Conservation (phyloP, 2,329 filamentous ascomycete genomes). For the Neonectria ditissima region DNA sequence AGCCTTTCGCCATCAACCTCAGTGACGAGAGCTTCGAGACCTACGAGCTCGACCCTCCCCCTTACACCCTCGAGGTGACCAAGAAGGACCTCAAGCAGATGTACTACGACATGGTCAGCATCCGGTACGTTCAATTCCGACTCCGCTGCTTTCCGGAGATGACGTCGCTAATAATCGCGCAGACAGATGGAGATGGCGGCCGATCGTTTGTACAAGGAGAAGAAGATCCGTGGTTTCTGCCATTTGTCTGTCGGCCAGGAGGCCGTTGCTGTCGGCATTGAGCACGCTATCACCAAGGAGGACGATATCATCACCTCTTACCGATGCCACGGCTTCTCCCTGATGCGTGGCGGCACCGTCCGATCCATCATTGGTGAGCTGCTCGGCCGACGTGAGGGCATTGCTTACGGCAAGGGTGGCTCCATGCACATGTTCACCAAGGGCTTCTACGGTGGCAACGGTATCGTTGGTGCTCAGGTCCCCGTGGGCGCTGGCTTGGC, state of each 20-base stretch:
- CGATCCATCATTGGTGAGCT: constrained; percentile 96
- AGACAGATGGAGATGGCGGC: constrained; percentile 99
- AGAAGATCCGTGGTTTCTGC: constrained; percentile 99
- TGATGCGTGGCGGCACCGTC: constrained; percentile 93
- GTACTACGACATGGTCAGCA: constrained; percentile 97
- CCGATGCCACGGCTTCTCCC: constrained; percentile 97
- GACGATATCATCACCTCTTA: constrained; percentile 98
- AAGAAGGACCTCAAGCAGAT: constrained; percentile 99
- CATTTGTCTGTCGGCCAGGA: constrained; percentile 98
- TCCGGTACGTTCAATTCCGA: constrained; percentile 73
- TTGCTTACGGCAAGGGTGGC: constrained; percentile 98
- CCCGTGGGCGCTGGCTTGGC: constrained; percentile 96
- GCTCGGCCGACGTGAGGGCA: constrained; percentile 93
- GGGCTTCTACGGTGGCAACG: constrained; percentile 98
- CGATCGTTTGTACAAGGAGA: constrained; percentile 99
- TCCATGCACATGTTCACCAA: constrained; percentile 99
- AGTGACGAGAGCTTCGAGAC: constrained; percentile 99
- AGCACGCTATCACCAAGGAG: constrained; percentile 90
- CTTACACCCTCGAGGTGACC: constrained; percentile 91
- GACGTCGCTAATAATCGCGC: constrained; percentile 48
- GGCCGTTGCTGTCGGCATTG: constrained; percentile 96
- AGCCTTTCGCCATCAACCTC: constrained; percentile 90
- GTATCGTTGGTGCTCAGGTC: constrained; percentile 98
- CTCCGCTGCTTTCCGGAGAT: background rate
- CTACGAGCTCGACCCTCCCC: constrained; percentile 96